Evolutionary conservation across 23 red algal genomes (phyloP).

Genomic region (Gracilaria vermiculophylla): DNA sequence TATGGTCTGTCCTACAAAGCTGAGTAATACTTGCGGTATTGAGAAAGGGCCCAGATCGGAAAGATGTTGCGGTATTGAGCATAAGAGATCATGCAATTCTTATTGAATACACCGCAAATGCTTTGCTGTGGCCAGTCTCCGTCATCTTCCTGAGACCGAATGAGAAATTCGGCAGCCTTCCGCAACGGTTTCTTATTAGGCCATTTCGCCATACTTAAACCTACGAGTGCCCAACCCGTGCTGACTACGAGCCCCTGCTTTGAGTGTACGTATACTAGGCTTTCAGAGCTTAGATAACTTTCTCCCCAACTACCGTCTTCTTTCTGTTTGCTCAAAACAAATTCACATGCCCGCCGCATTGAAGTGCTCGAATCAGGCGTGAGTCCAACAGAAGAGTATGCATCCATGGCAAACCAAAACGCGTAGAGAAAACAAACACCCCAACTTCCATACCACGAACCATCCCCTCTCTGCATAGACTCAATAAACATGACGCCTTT

Average conservation of each 20-base stretch:
- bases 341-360: slow-evolving; percentile 86
- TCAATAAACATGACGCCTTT: slow-evolving; percentile 71
- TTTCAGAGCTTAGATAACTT: slow-evolving; percentile 82
- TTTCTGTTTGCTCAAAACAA: slow-evolving; percentile 79
- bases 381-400: slow-evolving; percentile 76
- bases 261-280: slow-evolving; percentile 63
- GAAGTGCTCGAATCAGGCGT: slow-evolving; percentile 55
- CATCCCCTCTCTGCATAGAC: slow-evolving; percentile 78
- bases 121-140: slow-evolving; percentile 98
- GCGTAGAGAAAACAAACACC: slow-evolving; percentile 98
- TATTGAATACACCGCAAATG: slow-evolving; percentile 96
- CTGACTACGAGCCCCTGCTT: slow-evolving; percentile 80
- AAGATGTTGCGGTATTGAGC: slow-evolving; percentile 91
- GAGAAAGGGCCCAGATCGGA: slow-evolving; percentile 87
- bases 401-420: slow-evolving; percentile 94
- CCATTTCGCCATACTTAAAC: slow-evolving; percentile 74
- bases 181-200: slow-evolving; percentile 41
- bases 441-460: slow-evolving; percentile 99
- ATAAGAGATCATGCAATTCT: slow-evolving; percentile 99
- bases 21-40: slow-evolving; percentile 61
- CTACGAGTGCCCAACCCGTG: slow-evolving; percentile 91
- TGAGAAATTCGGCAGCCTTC: slow-evolving; percentile 69
- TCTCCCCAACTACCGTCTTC: slow-evolving; percentile 92
- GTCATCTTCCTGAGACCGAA: slow-evolving; percentile 52
- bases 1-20: background rate